Percentiles rank a stretch among this genome's conserved stretches.
These are phyloP conservation scores for Cucumis melo DNA, from an alignment of 306 rosid genomes.

Conservation along the genomic window DNA sequence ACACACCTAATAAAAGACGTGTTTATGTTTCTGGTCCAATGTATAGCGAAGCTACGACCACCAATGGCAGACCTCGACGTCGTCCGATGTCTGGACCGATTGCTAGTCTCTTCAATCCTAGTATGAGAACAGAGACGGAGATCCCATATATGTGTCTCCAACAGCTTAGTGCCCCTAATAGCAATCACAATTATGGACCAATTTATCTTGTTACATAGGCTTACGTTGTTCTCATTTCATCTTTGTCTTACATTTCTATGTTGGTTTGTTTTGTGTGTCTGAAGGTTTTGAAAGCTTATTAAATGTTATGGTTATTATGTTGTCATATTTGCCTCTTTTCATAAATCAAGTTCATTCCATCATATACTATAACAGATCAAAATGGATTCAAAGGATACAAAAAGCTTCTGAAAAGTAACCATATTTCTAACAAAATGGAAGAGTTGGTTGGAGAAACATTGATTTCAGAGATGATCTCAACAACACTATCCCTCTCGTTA, in stretches of 20 bases:
- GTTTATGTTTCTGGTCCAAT: conserved; percentile 61
- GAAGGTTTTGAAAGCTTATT: not conserved
- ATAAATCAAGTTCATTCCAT: not conserved
- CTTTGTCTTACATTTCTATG: not conserved
- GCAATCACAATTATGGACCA: conserved; percentile 44
- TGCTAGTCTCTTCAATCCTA: conserved; percentile 29
- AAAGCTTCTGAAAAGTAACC: not conserved
- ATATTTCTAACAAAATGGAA: not conserved
- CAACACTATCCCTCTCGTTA: not conserved
- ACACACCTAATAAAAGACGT: conserved; percentile 16
- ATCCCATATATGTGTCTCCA: conserved; percentile 38
- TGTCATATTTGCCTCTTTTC: not conserved
- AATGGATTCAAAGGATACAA: not conserved
- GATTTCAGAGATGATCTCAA: not conserved
- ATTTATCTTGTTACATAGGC: conserved; percentile 46
- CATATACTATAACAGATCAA: not conserved
- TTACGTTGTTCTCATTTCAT: not conserved
- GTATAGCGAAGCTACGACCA: conserved; percentile 7
- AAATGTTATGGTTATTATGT: not conserved
- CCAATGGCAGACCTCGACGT: conserved; percentile 16
- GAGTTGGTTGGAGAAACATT: not conserved
- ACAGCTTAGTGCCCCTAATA: conserved; percentile 21
- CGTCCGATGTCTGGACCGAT: conserved; percentile 49
- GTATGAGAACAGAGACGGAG: conserved; percentile 27
- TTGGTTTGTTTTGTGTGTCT: not conserved